Evolutionary conservation across 2,329 filamentous ascomycete genomes (phyloP).

Genomic region (Emmonsiellopsis sp.): DNA sequence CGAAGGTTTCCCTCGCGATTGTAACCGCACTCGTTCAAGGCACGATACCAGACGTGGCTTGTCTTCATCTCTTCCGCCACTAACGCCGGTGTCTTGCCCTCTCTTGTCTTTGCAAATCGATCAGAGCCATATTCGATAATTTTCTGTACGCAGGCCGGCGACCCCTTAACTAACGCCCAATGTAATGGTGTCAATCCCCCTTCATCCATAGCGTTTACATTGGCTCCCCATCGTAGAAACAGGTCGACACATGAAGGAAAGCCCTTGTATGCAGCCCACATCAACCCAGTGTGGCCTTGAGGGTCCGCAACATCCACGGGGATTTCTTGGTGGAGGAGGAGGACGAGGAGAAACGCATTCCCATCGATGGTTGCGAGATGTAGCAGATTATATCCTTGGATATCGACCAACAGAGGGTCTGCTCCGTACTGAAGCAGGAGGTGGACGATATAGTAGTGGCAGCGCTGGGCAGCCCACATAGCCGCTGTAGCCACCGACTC

Average conservation of each 20-base stretch:
- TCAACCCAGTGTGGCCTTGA: conserved; percentile 86
- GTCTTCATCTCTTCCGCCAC: conserved; percentile 91
- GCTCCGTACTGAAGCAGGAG: conserved; percentile 84
- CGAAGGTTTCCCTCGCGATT: conserved; percentile 66
- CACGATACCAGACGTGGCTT: conserved; percentile 67
- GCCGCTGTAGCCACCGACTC: conserved; percentile 89
- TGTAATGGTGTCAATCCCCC: conserved; percentile 91
- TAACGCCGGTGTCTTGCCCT: conserved; percentile 79
- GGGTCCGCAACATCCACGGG: conserved; percentile 84
- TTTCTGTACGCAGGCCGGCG: conserved; percentile 80
- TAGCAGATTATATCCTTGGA: conserved; percentile 95
- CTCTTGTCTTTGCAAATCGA: conserved; percentile 77
- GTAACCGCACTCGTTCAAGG: conserved; percentile 76
- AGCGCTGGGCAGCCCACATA: conserved; percentile 94
- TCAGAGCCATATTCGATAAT: conserved; percentile 93
- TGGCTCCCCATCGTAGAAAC: conserved; percentile 89
- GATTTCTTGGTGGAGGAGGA: conserved; percentile 90
- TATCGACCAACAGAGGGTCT: conserved; percentile 83
- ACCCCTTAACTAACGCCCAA: conserved; percentile 94
- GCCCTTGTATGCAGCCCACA: conserved; percentile 99
- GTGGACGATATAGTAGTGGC: conserved; percentile 93
- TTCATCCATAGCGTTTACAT: conserved; percentile 82
- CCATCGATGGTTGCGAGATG: conserved; percentile 97
- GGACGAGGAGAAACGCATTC: conserved; percentile 78
- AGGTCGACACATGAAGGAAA: conserved; percentile 86